Evolutionary conservation across 75 land plant genomes (phyloP).

Genomic region (Chamaecyparis obtusa): DNA sequence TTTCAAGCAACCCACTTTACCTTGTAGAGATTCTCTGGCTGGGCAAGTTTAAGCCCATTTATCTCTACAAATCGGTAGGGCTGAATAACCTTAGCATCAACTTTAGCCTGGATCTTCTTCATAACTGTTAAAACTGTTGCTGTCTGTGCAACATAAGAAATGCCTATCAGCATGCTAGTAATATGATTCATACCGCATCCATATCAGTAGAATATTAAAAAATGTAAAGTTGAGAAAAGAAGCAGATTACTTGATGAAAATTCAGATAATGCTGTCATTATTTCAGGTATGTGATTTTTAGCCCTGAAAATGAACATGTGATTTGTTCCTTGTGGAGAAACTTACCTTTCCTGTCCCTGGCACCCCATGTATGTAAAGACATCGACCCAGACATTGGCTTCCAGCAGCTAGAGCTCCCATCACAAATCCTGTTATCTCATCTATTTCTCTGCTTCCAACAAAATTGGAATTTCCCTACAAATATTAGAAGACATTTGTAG

Average conservation of each 20-base stretch:
- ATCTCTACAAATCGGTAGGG: slow-evolving; percentile 92
- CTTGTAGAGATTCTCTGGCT: slow-evolving; percentile 88
- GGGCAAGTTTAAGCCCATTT: slow-evolving; percentile 90
- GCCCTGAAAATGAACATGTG: not conserved
- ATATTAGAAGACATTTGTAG: not conserved
- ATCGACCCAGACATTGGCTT: slow-evolving; percentile 83
- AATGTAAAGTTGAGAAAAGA: not conserved
- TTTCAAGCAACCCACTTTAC: slow-evolving; percentile 22
- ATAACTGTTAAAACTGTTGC: slow-evolving; percentile 91
- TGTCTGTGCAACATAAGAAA: slow-evolving; percentile 56
- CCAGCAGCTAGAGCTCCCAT: slow-evolving; percentile 81
- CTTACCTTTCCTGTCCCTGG: slow-evolving; percentile 98
- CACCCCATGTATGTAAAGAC: slow-evolving; percentile 95
- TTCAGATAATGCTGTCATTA: not conserved
- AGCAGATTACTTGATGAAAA: not conserved
- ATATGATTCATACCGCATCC: not conserved
- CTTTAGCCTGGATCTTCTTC: slow-evolving; percentile 68
- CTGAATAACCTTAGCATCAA: slow-evolving; percentile 52
- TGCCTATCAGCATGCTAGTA: not conserved
- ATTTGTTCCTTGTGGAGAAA: not conserved
- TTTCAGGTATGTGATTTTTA: not conserved
- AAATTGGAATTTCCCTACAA: not conserved
- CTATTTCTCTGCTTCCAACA: slow-evolving; percentile 67
- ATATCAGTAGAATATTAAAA: not conserved
- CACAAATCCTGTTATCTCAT: slow-evolving; percentile 84